Evolutionary conservation across 768 basidiomycete genomes (phyloP).

Genomic region (Mrakia hoshinonis): DNA sequence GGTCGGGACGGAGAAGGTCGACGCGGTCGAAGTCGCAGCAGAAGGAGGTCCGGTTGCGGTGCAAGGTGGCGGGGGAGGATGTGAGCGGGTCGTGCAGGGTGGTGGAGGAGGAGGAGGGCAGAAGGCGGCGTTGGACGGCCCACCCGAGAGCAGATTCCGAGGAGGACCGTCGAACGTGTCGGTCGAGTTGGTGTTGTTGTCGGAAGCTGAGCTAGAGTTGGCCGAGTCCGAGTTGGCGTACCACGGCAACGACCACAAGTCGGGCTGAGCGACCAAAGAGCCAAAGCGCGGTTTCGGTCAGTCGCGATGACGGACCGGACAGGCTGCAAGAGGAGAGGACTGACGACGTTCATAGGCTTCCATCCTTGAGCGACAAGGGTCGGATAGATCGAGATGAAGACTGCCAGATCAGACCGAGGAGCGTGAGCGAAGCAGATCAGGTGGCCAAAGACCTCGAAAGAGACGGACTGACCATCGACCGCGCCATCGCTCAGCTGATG

Average conservation of each 20-base stretch:
- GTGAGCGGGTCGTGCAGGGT: no score
- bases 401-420: conserved; percentile 17
- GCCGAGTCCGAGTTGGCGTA: background rate
- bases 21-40: no score
- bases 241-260: background rate
- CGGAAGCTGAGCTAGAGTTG: no score
- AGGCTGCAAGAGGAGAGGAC: background rate
- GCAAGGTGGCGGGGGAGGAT: no score
- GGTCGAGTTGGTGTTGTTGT: no score
- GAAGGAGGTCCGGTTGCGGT: no score
- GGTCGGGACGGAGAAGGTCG: no score
- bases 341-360: conserved; percentile 44
- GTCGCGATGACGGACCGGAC: background rate
- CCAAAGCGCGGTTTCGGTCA: no score
- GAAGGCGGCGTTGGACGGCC: no score
- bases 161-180: no score
- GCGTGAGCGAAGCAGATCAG: background rate
- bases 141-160: no score
- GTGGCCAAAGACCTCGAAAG: background rate
- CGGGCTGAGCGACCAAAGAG: background rate
- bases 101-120: no score
- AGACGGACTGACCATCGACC: conserved; percentile 42
- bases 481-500: conserved; percentile 63
- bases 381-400: conserved; percentile 33
- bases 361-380: conserved; percentile 53